Base-by-base conservation (phyloP, 768 basidiomycete species). In the Russula virescens region DNA sequence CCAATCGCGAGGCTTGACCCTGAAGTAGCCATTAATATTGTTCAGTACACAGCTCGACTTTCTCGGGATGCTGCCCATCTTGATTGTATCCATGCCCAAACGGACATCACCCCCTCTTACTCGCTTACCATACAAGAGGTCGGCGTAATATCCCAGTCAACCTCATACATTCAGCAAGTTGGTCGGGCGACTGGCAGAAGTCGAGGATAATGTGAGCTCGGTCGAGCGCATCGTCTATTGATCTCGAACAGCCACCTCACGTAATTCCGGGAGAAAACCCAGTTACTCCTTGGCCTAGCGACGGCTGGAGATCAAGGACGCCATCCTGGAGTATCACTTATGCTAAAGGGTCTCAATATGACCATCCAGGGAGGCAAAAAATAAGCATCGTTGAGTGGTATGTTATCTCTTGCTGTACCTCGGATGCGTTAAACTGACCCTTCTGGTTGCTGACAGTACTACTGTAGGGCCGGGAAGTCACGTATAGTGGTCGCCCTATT, bases 181-280 rank as follows among this genome's bases (percentile, higher is more conserved):
- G 73, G 82, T 89, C 46, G 83, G 88, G 10, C 89, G 90, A 73
- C 80, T 79, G 42, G 85, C 89, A 2, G 93, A 95, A 71, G 87
- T 94, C 11, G 93, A 96, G 73, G 95, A 97, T 72, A 83, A 94
- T 73, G 94, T 95, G 90, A 93, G 93, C 71, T 84, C 85, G 18
- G 88, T 91, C 8, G 89, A 91, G 71, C 87, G 94, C 26, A 79
- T 97, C n/a, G 76, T 92, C 3, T 83, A 93, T 71, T n/a, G 81
- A 84, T 31, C 78, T 97, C 19, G 91, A 94, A 70, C 88, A 94
- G 71, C 80, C n/a, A n/a, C n/a, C 88, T 1, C 83, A 89, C 68
- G 79, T 85, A 45, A 73, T 88, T n/a, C 78, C 83, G 0, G 86
- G 84, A 18, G 77, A 72, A 28, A 83, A 81, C 66, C 87, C 86